Evolutionary conservation across 2,329 filamentous ascomycete species (phyloP).

Genomic region (Colletotrichum abscissum): DNA sequence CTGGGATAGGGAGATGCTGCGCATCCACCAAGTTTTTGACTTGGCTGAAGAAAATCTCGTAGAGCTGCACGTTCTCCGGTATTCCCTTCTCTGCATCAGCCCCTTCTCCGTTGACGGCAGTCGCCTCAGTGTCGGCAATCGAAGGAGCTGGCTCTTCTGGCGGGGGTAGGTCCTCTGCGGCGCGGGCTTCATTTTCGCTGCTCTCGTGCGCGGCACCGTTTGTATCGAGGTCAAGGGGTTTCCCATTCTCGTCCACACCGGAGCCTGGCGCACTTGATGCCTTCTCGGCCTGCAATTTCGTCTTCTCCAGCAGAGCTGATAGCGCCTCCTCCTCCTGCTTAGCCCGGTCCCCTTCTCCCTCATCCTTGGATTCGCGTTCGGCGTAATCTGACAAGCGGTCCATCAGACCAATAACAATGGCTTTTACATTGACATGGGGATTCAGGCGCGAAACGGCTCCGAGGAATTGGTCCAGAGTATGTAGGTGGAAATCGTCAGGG

Average conservation of each 20-base stretch:
- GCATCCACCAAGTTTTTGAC: conserved; percentile 93
- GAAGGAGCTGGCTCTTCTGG: conserved; percentile 50
- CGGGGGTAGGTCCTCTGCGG: conserved; percentile 12
- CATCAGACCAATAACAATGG: conserved; percentile 98
- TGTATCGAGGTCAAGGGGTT: conserved; percentile 37
- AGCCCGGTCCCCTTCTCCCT: conserved; percentile 76
- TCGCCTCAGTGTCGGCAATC: conserved; percentile 58
- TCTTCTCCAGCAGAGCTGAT: conserved; percentile 79
- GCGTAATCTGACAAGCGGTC: conserved; percentile 94
- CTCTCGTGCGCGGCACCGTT: conserved; percentile 27
- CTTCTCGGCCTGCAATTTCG: conserved; percentile 70
- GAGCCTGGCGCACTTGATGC: conserved; percentile 36
- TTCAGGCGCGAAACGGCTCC: conserved; percentile 93
- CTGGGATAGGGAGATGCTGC: conserved; percentile 90
- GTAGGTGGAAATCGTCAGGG: conserved; percentile 97
- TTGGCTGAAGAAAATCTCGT: conserved; percentile 97
- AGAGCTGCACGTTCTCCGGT: conserved; percentile 85
- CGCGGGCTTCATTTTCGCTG: conserved; percentile 28
- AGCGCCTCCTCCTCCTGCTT: conserved; percentile 89
- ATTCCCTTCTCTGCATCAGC: conserved; percentile 62
- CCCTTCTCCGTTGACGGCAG: conserved; percentile 57
- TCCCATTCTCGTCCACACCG: conserved; percentile 7
- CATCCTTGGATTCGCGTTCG: conserved; percentile 83
- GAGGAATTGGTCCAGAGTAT: conserved; percentile 95
- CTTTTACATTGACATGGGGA: conserved; percentile 97